Percentiles rank a stretch among this genome's conserved stretches.
These are phyloP conservation scores for Microcos paniculata DNA, from an alignment of 345 rosid genomes.

Conservation along the genomic window DNA sequence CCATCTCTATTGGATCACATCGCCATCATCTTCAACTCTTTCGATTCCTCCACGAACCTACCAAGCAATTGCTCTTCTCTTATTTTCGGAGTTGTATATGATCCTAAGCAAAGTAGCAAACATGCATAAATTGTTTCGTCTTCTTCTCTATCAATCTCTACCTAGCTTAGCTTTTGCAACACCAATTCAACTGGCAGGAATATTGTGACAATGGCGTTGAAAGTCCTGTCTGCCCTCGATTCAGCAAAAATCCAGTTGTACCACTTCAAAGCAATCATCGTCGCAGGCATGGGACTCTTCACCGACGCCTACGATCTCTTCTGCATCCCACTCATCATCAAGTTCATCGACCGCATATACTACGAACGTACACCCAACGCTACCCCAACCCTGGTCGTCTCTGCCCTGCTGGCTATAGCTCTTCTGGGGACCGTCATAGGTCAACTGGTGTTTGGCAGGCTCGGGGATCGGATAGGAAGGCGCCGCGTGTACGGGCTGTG, in stretches of 20 bases:
- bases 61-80: not conserved
- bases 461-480: slow-evolving; percentile 55
- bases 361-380: slow-evolving; percentile 7
- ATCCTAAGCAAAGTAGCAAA: not conserved
- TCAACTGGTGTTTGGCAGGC: slow-evolving; percentile 46
- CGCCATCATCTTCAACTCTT: too few relatives aligned
- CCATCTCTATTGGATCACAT: not conserved
- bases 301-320: slow-evolving; percentile 65
- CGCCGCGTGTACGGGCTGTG: slow-evolving; percentile 53
- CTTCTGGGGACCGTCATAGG: slow-evolving; percentile 55
- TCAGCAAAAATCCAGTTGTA: slow-evolving; percentile 48
- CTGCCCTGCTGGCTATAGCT: slow-evolving; percentile 32
- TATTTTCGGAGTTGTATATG: not conserved
- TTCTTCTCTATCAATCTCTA: not conserved
- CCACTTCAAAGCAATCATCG: slow-evolving; percentile 58
- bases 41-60: not conserved
- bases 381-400: not conserved
- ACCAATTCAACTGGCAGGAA: not conserved
- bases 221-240: slow-evolving; percentile 48
- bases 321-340: slow-evolving; percentile 50
- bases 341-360: slow-evolving; percentile 45
- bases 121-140: not conserved
- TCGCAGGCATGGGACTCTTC: slow-evolving; percentile 75
- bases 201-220: not conserved
- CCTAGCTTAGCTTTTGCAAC: not conserved